Conservation (phyloP, 2,329 filamentous ascomycete species). For the Westerdykella aurantiaca region DNA sequence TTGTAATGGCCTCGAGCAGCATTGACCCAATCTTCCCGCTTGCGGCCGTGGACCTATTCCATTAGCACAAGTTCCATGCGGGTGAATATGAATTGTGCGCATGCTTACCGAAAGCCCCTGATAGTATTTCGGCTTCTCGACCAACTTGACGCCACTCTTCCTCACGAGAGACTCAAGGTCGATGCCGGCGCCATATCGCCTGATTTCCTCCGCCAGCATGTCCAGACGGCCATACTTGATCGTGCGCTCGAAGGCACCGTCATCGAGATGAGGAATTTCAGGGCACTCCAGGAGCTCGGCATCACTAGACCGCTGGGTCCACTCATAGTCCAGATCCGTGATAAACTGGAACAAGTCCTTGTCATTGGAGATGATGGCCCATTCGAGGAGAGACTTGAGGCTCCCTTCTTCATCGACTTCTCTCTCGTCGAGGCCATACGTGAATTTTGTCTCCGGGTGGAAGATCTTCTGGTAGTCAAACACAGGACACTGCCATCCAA, state of each 20-base stretch:
- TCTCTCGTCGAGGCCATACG: slow-evolving; percentile 6
- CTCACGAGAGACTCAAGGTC: slow-evolving; percentile 62
- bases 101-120: slow-evolving; percentile 58
- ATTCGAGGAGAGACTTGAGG: slow-evolving; percentile 32
- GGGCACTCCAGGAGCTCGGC: slow-evolving; percentile 1
- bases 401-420: slow-evolving; percentile 1
- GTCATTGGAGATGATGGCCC: slow-evolving; percentile 52
- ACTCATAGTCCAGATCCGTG: slow-evolving; percentile 50
- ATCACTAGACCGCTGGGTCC: slow-evolving; percentile 21
- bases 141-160: slow-evolving; percentile 57
- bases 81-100: not conserved
- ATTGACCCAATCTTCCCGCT: slow-evolving; percentile 67
- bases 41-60: slow-evolving; percentile 59
- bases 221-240: slow-evolving; percentile 47
- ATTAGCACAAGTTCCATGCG: not conserved
- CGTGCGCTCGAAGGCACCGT: slow-evolving; percentile 36
- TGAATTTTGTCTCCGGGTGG: slow-evolving; percentile 7
- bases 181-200: slow-evolving; percentile 60
- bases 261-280: slow-evolving; percentile 7
- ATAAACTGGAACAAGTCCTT: slow-evolving; percentile 51
- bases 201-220: slow-evolving; percentile 60
- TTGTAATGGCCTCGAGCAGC: slow-evolving; percentile 46
- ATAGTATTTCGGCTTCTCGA: slow-evolving; percentile 65
- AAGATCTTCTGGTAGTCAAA: not conserved
- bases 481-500: slow-evolving; percentile 37